Evolutionary conservation across 208 protist genomes (phyloP), one percentile per base, ranked within the genome.

Genomic region (Leishmania aethiopica): DNA sequence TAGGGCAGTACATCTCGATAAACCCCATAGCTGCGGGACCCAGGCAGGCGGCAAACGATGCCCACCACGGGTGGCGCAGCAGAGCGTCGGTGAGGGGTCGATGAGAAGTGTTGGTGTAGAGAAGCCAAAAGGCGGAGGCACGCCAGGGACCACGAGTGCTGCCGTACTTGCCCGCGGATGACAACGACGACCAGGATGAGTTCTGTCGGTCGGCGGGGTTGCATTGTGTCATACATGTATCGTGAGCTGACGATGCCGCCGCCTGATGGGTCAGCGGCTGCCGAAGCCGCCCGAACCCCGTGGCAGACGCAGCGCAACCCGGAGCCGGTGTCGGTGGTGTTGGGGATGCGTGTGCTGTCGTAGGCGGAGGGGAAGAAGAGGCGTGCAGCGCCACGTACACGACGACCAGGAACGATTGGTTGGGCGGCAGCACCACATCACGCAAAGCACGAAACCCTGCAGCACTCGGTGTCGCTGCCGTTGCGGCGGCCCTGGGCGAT

Each of bases 301-400:
- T n/a, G 28, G 45, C 3, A 55, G 70, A 55, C 45, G 37, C 42
- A 22, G 5, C 40, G 45, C 37, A 19, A 22, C 70, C 47, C 45
- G 28, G 11, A 19, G 45, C 28, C 70, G 13, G 25, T 74, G 70
- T 35, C 28, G 42, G 45, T 51, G 45, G 70, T 74, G 45, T 74
- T 74, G 45, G 11, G 40, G 42, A 17, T 47, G 28, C 47, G 45
- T 11, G 28, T 53, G 70, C 70, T 45, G 42, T 35, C 22, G n/a
- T 51, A 53, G 70, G 40, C 15, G 28, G 70, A 74, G 70, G 70
- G 67, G 67, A 25, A 45, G 70, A 74, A 55, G 90, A 83, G 35
- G 90, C 90, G 45, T 71, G 47, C 7, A 78, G n/a, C 1, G 85
- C 83, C 17, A 91, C 86, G 79, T 94, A 94, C 37, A 94, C 79